Base-by-base conservation (phyloP, 2,329 filamentous ascomycete genomes). In the Aspergillus proliferans region DNA sequence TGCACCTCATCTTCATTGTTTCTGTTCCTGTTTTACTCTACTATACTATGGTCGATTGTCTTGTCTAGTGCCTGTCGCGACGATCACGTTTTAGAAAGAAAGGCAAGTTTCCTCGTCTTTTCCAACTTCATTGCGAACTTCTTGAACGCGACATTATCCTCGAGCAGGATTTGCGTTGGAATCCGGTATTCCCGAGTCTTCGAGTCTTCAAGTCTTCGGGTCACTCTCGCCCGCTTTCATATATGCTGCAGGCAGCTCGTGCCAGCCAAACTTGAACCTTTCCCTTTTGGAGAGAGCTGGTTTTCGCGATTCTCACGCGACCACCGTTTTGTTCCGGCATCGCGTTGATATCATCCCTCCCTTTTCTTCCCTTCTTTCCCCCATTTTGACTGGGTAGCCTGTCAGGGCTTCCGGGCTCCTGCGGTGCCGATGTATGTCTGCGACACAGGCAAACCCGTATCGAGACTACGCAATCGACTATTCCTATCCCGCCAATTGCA, bases 381-480 rank as follows among this genome's bases (percentile, higher is more conserved):
- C 43, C 51, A 34, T 26, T 49, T 47, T 50, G 44, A 44, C 49
- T 52, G 51, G 52, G 58, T 55, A 61, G 61, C 64, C 83, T 83
- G 83, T 82, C 81, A 83, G 83, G 81, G 84, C 83, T 82, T 79
- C 51, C 50, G 53, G 78, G 83, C 83, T 86, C 84, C 86, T 83
- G 84, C 82, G 82, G 82, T 79, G 82, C 81, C 82, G 63, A 86
- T 86, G 82, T 72, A 80, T 80, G 73, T 80, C 76, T 77, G 81
- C 75, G 80, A 85, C 81, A 76, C 81, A 86, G 81, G 83, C 82
- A 78, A 79, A 81, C 78, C 82, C 84, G 72, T 88, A 87, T 77
- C 81, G 83, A 79, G 81, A 84, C 76, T 86, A 86, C 78, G 81
- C 85, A 80, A 83, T 87, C 79, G 82, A 85, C 70, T 87, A 86